Evolutionary conservation across 306 rosid genomes (phyloP), one percentile per base, ranked within the genome.

Genomic region (Vicia faba): DNA sequence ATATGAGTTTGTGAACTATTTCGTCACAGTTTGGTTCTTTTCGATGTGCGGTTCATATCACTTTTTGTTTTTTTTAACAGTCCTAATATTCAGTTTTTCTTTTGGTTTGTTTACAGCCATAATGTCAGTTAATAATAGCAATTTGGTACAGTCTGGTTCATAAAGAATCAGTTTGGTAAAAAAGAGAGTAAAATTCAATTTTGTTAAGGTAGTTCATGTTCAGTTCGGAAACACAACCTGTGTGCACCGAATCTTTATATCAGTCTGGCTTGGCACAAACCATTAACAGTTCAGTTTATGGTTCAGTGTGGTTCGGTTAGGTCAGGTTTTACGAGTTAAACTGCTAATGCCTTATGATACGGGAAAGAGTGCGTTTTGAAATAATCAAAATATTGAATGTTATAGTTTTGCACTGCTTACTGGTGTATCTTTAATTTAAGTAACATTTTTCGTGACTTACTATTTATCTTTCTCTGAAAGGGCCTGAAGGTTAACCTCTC

Each of bases 401-500:
- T 50, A 8, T 58, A 57, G 46, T 48, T 67, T 48, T 14, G 14
- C 40, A 36, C 50, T 41, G 38, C 65, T 53, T 25, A 38, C 20
- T 18, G 20, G 56, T 49, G 69, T 9, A 16, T 16, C 56, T 58
- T 11, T 38, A 8, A 5, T 39, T 72, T 19, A 54, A 18, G 53
- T 58, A 41, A 33, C 9, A 7, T 31, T 63, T 46, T 49, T 69
- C 46, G 4, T 74, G 59, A 29, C 5, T 43, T 9, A 43, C 25
- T 38, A 16, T 73, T 68, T 44, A 31, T 61, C 29, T 48, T 57
- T 14, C 26, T 36, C 28, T 49, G 20, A n/a, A 61, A 61, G 59
- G 63, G 11, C 54, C 33, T 51, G 31, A 78, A 66, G 76, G 15
- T 66, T 16, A 60, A 66, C 39, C 61, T 78, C 63, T 78, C 70